Base-by-base conservation (phyloP, 176 grass and related monocot species). In the Oryza glaberrima region DNA sequence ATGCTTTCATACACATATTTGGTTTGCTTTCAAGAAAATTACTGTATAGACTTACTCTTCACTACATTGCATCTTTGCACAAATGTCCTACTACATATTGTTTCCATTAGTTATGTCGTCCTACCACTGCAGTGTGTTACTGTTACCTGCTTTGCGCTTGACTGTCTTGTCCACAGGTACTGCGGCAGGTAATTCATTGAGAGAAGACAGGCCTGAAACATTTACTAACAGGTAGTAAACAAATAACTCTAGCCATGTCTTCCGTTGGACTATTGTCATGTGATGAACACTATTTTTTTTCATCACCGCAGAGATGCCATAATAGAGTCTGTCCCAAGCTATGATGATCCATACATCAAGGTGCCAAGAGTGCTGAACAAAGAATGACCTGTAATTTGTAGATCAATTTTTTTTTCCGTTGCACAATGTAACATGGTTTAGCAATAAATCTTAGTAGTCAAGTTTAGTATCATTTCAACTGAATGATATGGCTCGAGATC, bases 281-380 rank as follows among this genome's bases (percentile, higher is more conserved):
- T 52, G 58, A 81, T 78, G 11, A 67, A 87, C 4, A 74, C 34
- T 38, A 44, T 5, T 74, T 44, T 73, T 76, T 14, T 10, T 70
- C 16, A 34, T 73, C 63, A 69, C 83, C 69, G 70, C 89, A 97
- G 95, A 88, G 90, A 91, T 32, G 90, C 79, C 40, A 91, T 94
- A 79, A 81, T 90, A 64, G 84, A 87, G 71, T 88, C 88, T 32
- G 69, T 94, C 84, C 95, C 95, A 2, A 88, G 90, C 63, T 98
- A 88, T 67, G 88, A 90, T 67, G 86, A 93, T 69, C 90, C 95
- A 72, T 94, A 91, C 69, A 88, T 98, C 70, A 91, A 95, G 93
- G 95, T 98, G 79, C 95, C 92, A 84, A 98, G 74, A 69, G 92
- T 92, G 23, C 75, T 97, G 88, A 92, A 71, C 86, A 97, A 92